Base-by-base conservation (phyloP, 805 yeast species). In the Candida quercuum region DNA sequence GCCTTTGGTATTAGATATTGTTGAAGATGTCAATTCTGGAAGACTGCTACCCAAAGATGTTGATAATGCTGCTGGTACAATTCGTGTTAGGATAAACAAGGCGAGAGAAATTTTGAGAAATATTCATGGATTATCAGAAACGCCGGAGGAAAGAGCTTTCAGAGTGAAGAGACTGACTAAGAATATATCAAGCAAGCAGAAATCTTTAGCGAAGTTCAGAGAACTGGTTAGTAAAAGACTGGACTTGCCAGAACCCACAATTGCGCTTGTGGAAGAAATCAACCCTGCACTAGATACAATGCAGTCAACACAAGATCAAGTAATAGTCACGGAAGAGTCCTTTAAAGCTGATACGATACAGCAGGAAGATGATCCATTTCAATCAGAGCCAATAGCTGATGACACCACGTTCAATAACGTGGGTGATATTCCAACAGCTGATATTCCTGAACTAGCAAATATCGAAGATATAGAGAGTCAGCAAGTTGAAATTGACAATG, bases 111-210 rank as follows among this genome's bases (percentile, higher is more conserved):
- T 58, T 8, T 46, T 71, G n/a, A 61, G 61, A 39, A 60, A 58
- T 24, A 60, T 71, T 10, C 73, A 70, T 32, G 77, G 74, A 1
- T 56, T 71, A 32, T 57, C 66, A 25, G 72, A 69, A 41, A 59
- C 70, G 1, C 61, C 66, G 13, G 69, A 63, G 29, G 62, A 57
- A 14, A 45, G 69, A 28, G 46, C 61, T 28, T 41, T 39, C 19
- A 52, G 56, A 25, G 62, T 71, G 33, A 61, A 55, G 29, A 49
- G 47, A n/a, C 48, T 68, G 38, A 53, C 52, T 25, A 51, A 46
- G 23, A 52, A 66, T 32, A 67, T 60, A 8, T 44, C 43, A 2
- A 40, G 37, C 21, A 63, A 64, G 35, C 49, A 45, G 36, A 45
- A 34, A 15, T 47, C 58, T 5, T 27, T 64, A 25, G 40, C 24